Evolutionary conservation across 805 yeast genomes (phyloP).

Genomic region (Saccharomycopsis sp.): DNA sequence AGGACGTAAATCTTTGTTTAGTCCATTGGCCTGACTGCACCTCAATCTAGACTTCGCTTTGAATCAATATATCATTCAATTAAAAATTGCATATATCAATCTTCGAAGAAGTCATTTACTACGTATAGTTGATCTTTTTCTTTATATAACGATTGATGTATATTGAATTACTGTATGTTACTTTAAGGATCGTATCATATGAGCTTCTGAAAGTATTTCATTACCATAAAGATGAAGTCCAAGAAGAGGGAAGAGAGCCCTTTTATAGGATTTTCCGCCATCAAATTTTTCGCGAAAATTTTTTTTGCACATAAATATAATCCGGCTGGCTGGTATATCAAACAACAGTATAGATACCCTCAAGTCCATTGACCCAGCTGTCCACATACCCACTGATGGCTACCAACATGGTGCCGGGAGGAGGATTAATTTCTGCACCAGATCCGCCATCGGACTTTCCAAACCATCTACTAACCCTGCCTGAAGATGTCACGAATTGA

Average conservation of each 20-base stretch:
- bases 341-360: not conserved
- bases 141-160: not conserved
- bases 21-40: slow-evolving; percentile 1
- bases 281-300: too few relatives aligned
- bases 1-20: slow-evolving; percentile 1
- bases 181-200: too few relatives aligned
- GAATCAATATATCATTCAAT: slow-evolving; percentile 39
- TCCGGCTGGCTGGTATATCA: not conserved
- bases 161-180: not conserved
- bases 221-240: too few relatives aligned
- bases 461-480: slow-evolving; percentile 46
- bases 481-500: slow-evolving; percentile 57
- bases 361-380: slow-evolving; percentile 51
- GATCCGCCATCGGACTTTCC: slow-evolving; percentile 73
- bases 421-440: slow-evolving; percentile 51
- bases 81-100: slow-evolving; percentile 31
- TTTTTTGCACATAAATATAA: too few relatives aligned
- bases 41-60: slow-evolving; percentile 41
- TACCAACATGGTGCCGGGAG: slow-evolving; percentile 50
- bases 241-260: not conserved
- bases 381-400: slow-evolving; percentile 71
- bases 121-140: too few relatives aligned
- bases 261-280: not conserved
- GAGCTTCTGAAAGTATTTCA: too few relatives aligned
- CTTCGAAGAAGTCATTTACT: slow-evolving; percentile 41